Evolutionary conservation across 345 rosid species (phyloP).

Genomic region (Gossypium longicalyx): DNA sequence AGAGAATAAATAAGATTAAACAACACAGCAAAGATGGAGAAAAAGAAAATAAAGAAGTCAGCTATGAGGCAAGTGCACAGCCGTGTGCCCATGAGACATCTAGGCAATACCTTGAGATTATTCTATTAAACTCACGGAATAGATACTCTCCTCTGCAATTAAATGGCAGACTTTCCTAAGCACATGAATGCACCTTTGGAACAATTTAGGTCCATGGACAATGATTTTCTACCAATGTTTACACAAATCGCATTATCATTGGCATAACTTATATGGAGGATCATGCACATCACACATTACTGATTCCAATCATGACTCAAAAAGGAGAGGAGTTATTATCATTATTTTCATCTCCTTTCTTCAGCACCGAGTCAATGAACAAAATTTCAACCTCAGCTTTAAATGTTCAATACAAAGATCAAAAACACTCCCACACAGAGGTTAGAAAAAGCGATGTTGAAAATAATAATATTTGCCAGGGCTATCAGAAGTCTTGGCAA

Average conservation of each 20-base stretch:
- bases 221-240: neutral
- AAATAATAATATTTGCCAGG: neutral
- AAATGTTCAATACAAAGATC: neutral
- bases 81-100: neutral
- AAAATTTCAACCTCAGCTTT: neutral
- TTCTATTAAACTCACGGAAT: neutral
- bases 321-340: neutral
- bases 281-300: neutral
- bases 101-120: neutral
- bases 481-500: neutral
- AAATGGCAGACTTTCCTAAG: neutral
- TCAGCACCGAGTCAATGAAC: neutral
- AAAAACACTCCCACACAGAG: neutral
- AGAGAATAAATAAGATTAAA: neutral
- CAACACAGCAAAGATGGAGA: neutral
- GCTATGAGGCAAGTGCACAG: neutral
- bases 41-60: neutral
- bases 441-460: neutral
- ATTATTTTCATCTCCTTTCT: neutral
- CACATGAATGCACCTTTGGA: neutral
- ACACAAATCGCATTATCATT: neutral
- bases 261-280: neutral
- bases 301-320: neutral
- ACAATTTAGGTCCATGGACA: slow-evolving; percentile 6
- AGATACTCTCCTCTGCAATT: neutral